Base-by-base conservation (phyloP, 176 grass and related monocot species). In the Rhynchospora pubera region DNA sequence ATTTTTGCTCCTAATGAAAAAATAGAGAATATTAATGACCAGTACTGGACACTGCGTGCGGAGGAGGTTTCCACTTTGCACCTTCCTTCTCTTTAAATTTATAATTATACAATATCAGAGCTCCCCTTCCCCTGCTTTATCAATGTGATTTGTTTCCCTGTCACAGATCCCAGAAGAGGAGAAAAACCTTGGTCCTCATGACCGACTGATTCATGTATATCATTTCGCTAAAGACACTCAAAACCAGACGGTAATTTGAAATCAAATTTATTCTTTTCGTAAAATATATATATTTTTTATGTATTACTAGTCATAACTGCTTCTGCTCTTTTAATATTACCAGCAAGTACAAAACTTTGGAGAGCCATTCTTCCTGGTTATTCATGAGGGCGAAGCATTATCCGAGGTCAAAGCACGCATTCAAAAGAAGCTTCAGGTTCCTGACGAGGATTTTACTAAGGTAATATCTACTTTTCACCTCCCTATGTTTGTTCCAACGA, bases 271-370 rank as follows among this genome's bases (percentile, higher is more conserved):
- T 50, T 82, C 12, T 34, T 14, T 61, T 43, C 24, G 47, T 4
- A 63, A 45, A 43, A 45, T 43, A 12, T n/a, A n/a, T n/a, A n/a
- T n/a, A n/a, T n/a, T n/a, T n/a, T n/a, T n/a, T n/a, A n/a, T n/a
- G n/a, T n/a, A n/a, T n/a, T n/a, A n/a, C n/a, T n/a, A 64, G 53
- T 79, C 18, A 56, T 61, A 69, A 3, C 34, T 83, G 10, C 9
- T 82, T 78, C 57, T 83, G 77, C 15, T 23, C 71, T 57, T 5
- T 83, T 22, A 11, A 85, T 83, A 61, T 47, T 23, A 43, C 50
- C 88, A 99, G 92, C 97, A 93, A 93, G 97, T 99, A 87, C 97
- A 95, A 81, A 99, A 99, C 81, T 99, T 99, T 85, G 97, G 97
- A 65, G 97, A 99, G 57, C 97, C 97, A 67, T 96, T 99, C 55